phyloP scores from a whole-genome alignment of 176 grass and related monocot genomes.

The Avena atlantica region DNA sequence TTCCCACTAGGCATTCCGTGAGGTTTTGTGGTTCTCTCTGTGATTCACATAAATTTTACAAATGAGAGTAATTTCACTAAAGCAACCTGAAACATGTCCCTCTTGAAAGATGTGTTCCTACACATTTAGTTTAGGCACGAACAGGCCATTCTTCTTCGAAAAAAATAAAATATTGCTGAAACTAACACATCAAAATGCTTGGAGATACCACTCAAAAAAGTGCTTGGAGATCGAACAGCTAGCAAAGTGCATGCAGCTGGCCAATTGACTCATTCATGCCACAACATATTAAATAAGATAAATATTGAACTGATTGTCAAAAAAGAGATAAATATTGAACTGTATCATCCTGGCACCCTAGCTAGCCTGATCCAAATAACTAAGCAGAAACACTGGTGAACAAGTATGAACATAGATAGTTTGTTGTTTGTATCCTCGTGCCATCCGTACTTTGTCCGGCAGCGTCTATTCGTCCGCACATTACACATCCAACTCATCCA shows the following conservation, averaged over 20 bases:
- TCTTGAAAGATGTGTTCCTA: too few relatives aligned
- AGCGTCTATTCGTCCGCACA: neutral
- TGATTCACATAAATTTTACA: neutral
- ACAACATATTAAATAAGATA: neutral
- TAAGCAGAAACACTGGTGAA: neutral
- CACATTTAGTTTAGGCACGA: too few relatives aligned
- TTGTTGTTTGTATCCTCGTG: neutral
- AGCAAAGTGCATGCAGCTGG: neutral
- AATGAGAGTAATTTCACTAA: too few relatives aligned
- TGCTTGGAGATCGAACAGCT: neutral
- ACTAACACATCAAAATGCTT: neutral
- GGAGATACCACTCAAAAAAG: too few relatives aligned
- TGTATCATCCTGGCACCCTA: neutral
- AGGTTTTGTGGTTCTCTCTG: neutral
- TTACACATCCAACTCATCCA: neutral
- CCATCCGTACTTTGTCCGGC: slow-evolving; percentile 3
- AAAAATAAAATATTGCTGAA: too few relatives aligned
- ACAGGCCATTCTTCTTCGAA: too few relatives aligned
- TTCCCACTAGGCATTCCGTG: neutral
- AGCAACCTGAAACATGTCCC: too few relatives aligned
- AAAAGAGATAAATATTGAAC: too few relatives aligned
- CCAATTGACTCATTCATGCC: too few relatives aligned
- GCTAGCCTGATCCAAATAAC: slow-evolving; percentile 7
- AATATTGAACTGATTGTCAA: too few relatives aligned
- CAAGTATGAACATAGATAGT: neutral